Evolutionary conservation across 192 early-diverging fungal genomes (phyloP).

Genomic region (Backusella liffmaniae): DNA sequence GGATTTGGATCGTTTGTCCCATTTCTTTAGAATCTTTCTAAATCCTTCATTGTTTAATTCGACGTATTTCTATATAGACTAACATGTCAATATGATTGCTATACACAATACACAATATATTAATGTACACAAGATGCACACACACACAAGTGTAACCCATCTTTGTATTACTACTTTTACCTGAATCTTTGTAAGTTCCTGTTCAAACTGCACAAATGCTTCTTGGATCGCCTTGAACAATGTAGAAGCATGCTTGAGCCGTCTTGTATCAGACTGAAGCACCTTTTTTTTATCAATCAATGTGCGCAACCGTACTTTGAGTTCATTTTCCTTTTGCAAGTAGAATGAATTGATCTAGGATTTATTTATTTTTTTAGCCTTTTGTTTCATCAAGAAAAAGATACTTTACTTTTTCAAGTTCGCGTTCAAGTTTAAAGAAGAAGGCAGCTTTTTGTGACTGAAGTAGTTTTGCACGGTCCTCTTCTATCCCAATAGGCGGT

Average conservation of each 20-base stretch:
- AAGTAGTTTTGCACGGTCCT: slow-evolving; percentile 53
- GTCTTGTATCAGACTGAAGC: slow-evolving; percentile 45
- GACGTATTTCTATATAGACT: slow-evolving; percentile 78
- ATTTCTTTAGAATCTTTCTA: slow-evolving; percentile 99
- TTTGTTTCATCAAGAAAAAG: neutral
- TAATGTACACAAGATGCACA: neutral
- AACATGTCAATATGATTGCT: no score
- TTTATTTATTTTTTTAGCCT: neutral
- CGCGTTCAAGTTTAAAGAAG: slow-evolving; percentile 97
- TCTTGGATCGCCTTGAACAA: slow-evolving; percentile 79
- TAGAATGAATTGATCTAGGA: slow-evolving; percentile 95
- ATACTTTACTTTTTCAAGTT: slow-evolving; percentile 85
- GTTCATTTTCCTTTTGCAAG: slow-evolving; percentile 92
- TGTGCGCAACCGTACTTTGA: slow-evolving; percentile 85
- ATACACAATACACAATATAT: neutral
- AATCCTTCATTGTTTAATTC: slow-evolving; percentile 94
- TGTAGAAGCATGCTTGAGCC: slow-evolving; percentile 48
- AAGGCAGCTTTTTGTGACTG: slow-evolving; percentile 93
- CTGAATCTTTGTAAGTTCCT: slow-evolving; percentile 94
- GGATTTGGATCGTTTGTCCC: slow-evolving; percentile 98
- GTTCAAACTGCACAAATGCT: slow-evolving; percentile 88
- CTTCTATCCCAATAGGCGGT: slow-evolving; percentile 44
- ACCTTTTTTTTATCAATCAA: slow-evolving; percentile 78
- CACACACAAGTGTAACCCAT: neutral
- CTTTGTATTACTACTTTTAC: slow-evolving; percentile 38